Evolutionary conservation across 2,329 filamentous ascomycete genomes (phyloP).

Genomic region (Fusarium nisikadoi): DNA sequence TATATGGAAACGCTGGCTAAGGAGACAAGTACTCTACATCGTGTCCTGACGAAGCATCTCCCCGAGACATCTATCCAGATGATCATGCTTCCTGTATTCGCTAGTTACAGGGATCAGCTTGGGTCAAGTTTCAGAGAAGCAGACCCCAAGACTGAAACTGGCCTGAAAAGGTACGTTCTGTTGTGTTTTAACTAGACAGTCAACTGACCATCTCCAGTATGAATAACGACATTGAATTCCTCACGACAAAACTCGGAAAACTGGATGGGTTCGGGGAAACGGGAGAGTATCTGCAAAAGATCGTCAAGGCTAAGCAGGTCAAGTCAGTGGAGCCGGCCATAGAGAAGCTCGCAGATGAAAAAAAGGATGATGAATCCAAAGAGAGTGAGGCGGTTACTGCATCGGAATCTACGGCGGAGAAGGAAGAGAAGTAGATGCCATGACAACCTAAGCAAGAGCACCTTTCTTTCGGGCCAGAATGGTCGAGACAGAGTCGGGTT

Average conservation of each 20-base stretch:
- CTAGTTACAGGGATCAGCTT: conserved; percentile 83
- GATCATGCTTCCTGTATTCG: conserved; percentile 89
- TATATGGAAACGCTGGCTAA: conserved; percentile 91
- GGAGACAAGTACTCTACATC: conserved; percentile 85
- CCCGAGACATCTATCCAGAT: conserved; percentile 79
- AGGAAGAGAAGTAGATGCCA: conserved; percentile 33
- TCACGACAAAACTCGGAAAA: conserved; percentile 76
- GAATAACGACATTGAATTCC: conserved; percentile 78
- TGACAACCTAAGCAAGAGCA: not conserved
- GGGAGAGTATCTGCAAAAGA: conserved; percentile 73
- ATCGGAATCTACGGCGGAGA: conserved; percentile 32
- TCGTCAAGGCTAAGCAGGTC: conserved; percentile 69
- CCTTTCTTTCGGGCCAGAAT: conserved; percentile 6
- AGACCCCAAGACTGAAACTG: conserved; percentile 71
- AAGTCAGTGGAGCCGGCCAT: conserved; percentile 27
- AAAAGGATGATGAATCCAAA: conserved; percentile 27
- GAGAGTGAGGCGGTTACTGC: conserved; percentile 17
- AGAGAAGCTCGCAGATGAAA: conserved; percentile 22
- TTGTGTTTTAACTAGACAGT: not conserved
- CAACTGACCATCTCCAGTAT: conserved; percentile 64
- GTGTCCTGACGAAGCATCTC: conserved; percentile 84
- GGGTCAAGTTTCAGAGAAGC: conserved; percentile 75
- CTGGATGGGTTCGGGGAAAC: conserved; percentile 82
- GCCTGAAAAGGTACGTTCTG: conserved; percentile 74
- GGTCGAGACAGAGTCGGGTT: conserved; percentile 10